Percentiles rank a stretch among this genome's conserved stretches.
Evolutionary conservation across 2,329 filamentous ascomycete species (phyloP).

Genomic region (Sclerotinia borealis): DNA sequence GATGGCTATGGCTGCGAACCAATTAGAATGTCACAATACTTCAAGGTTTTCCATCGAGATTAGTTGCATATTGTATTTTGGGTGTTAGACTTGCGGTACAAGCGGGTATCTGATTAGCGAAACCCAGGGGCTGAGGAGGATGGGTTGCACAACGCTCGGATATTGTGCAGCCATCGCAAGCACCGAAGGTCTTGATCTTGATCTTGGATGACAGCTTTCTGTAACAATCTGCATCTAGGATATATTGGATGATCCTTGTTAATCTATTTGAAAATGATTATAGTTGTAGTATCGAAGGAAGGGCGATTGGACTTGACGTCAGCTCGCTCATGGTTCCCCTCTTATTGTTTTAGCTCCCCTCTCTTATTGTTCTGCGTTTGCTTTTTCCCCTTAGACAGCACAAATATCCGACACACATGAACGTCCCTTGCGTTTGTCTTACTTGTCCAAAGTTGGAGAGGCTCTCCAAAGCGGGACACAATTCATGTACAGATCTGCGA

Average conservation of each 20-base stretch:
- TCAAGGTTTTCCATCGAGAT: neutral
- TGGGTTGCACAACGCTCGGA: neutral
- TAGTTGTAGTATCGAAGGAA: neutral
- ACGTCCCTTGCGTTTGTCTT: conserved; percentile 1
- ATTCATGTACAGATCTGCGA: neutral
- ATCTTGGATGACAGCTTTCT: neutral
- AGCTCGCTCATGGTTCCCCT: neutral
- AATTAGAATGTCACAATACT: neutral
- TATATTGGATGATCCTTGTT: neutral
- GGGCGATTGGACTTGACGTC: neutral
- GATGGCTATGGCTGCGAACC: neutral
- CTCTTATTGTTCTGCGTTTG: neutral
- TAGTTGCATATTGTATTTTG: neutral
- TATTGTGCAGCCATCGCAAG: neutral
- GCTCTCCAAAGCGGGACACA: neutral
- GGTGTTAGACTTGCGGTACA: neutral
- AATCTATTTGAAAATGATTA: neutral
- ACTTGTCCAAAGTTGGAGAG: neutral
- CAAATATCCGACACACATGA: neutral
- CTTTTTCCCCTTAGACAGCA: neutral
- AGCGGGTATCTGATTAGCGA: conserved; percentile 1
- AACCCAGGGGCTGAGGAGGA: neutral
- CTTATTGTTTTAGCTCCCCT: neutral
- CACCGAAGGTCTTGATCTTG: neutral
- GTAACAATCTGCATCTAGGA: neutral